Evolutionary conservation across 441 rosid genomes (phyloP), one percentile per base, ranked within the genome.

Genomic region (Corymbia citriodora): DNA sequence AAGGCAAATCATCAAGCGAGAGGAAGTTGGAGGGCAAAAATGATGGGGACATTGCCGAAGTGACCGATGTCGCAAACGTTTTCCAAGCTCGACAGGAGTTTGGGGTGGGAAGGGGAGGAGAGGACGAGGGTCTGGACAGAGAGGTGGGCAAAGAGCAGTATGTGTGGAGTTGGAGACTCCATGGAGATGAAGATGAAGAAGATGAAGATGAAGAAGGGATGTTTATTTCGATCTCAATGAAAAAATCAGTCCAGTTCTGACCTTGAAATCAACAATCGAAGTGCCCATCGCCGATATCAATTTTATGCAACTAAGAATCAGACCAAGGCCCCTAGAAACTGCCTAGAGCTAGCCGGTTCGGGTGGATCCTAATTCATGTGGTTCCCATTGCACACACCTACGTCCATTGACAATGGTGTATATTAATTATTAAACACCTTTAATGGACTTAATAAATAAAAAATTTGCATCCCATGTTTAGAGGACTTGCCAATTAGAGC

Each of bases 291-390:
- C 13, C 4, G 0, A 2, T 57, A 21, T 29, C 29, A 57, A 57
- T 57, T 0, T 57, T 23, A 57, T 57, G 63, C 6, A 57, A 57
- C 10, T 29, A 7, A 23, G 29, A 57, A 57, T 13, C 1, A 0
- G 4, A 57, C 10, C 4, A 1, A 57, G 23, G 29, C 63, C 63
- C 1, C 25, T 23, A 12, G 10, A 0, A 10, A 23, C 25, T 1
- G 0, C 5, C 13, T 4, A 57, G 6, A 57, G 2, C 3, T 0
- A 0, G 1, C 0, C 7, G 0, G 0, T 57, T 23, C 3, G 10
- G 0, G 45, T 40, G 45, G 45, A 40, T 40, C 10, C 29, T 3
- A 2, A 1, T 57, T 57, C 10, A 6, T 2, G 7, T 23, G 14
- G 12, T 10, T 57, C 14, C 5, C 1, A 2, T 57, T 57, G 7